A percentile compares a stretch with the other conserved stretches of the same genome.
Conservation (phyloP, 305 asterid genomes). For the Fraxinus nigra region DNA sequence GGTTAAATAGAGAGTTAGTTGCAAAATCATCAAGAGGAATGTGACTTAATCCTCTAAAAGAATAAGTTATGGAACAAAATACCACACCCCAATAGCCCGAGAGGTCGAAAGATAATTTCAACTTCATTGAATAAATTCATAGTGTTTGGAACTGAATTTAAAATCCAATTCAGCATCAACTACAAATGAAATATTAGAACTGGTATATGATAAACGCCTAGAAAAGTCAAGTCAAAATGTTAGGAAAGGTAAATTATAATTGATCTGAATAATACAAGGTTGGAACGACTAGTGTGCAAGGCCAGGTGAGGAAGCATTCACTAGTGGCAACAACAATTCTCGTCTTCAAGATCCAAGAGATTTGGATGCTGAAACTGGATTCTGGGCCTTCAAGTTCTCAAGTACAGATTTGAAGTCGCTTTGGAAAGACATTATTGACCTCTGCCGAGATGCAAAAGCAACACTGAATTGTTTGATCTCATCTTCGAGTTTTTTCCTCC, state of each 20-base stretch:
- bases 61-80: background rate
- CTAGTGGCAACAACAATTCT: background rate
- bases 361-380: conserved; percentile 55
- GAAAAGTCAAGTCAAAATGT: background rate
- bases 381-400: conserved; percentile 52
- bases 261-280: background rate
- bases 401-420: conserved; percentile 57
- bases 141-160: background rate
- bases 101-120: background rate
- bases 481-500: conserved; percentile 74
- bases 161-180: background rate
- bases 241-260: background rate
- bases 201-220: background rate
- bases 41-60: background rate
- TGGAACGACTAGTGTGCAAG: background rate
- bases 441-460: conserved; percentile 65
- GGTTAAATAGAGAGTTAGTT: too few species aligned
- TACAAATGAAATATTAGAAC: background rate
- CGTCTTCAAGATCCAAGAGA: conserved; percentile 55
- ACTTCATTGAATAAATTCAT: conserved; percentile 17
- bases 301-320: background rate
- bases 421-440: conserved; percentile 52
- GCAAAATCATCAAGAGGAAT: too few species aligned
- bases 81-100: background rate
- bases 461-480: conserved; percentile 57